Base-by-base conservation (phyloP, 495 filamentous ascomycete genomes). In the Penicillium bialowiezense region DNA sequence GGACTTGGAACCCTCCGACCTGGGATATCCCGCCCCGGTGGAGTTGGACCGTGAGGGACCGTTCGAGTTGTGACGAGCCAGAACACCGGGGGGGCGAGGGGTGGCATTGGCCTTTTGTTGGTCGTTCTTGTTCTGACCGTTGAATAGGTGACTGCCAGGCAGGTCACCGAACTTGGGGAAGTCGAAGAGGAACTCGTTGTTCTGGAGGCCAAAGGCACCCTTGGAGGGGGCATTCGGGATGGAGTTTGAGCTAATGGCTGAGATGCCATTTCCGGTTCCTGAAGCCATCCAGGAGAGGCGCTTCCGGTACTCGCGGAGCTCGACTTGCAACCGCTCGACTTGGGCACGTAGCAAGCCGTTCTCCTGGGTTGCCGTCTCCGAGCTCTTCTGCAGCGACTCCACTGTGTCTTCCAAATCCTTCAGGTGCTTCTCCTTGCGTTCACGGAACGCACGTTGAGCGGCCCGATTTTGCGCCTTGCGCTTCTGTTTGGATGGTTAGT, bases 401-500 rank as follows among this genome's bases (percentile, higher is more conserved):
- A 97, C 93, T 65, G 97, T 97, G 40, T 84, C 89, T 67, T 99
- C 93, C 20, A 99, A 75, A 60, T 99, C 95, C 64, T 92, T 95
- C 35, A 99, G 63, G 60, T 99, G 93, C 70, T 89, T 95, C 71
- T 99, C 93, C 72, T 99, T 99, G 39, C 93, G 88, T 65, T 99
- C 93, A 19, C 93, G 81, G 81, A 99, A 99, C 6, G 93, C 93
- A 34, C 93, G 82, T 71, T 99, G 93, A 21, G 93, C 93, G 1
- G 95, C 93, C 49, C 93, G 86, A 57, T 99, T 99, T 63, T 99
- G 93, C 9, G 95, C 93, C 72, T 99, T 99, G 55, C 93, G 89
- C 75, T 99, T 99, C 91, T 97, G 58, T 29, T 50, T 2, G n/a
- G 40, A 8, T 21, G 29, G 68, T 88, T 67, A 85, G 79, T 63